phyloP scores from a whole-genome alignment of 495 filamentous ascomycete genomes.

The Hypoxylon cercidicola region DNA sequence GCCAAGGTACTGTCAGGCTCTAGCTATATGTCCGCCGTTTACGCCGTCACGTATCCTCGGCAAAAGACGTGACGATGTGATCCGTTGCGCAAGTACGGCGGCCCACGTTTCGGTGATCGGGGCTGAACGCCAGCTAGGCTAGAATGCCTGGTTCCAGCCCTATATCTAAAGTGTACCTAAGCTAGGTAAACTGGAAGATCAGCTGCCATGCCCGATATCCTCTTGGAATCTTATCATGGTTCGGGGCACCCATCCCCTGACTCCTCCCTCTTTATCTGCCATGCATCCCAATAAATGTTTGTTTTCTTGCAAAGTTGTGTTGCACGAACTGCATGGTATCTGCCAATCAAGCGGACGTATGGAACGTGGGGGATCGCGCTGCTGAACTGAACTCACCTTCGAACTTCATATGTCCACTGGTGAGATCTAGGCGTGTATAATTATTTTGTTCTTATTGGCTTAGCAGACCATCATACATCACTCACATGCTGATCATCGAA shows the following conservation, averaged over 20 bases:
- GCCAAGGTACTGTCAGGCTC: not conserved
- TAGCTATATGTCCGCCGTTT: not conserved
- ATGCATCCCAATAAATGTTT: slow-evolving; percentile 1
- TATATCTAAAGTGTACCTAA: slow-evolving; percentile 10
- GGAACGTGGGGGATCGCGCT: slow-evolving; percentile 36
- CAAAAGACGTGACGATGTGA: not conserved
- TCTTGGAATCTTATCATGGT: slow-evolving; percentile 4
- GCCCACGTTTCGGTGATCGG: slow-evolving; percentile 33
- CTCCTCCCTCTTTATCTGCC: slow-evolving; percentile 19
- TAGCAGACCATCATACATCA: not conserved
- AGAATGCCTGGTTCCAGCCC: slow-evolving; percentile 23
- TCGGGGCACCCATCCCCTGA: slow-evolving; percentile 2
- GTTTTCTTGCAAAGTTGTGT: slow-evolving; percentile 13
- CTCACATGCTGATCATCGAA: slow-evolving; percentile 30
- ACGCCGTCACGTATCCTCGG: slow-evolving; percentile 8
- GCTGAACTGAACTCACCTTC: slow-evolving; percentile 19
- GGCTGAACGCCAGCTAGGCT: slow-evolving; percentile 28
- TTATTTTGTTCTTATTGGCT: slow-evolving; percentile 1
- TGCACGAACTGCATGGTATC: slow-evolving; percentile 13
- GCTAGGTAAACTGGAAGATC: slow-evolving; percentile 4
- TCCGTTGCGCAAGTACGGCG: slow-evolving; percentile 9
- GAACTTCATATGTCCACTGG: slow-evolving; percentile 14
- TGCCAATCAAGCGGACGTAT: slow-evolving; percentile 33
- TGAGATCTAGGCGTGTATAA: not conserved
- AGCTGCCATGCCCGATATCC: slow-evolving; percentile 10